These are phyloP conservation scores for Gnomoniopsis smithogilvyi DNA, from an alignment of 2,329 filamentous ascomycete species.

Conservation along the genomic window DNA sequence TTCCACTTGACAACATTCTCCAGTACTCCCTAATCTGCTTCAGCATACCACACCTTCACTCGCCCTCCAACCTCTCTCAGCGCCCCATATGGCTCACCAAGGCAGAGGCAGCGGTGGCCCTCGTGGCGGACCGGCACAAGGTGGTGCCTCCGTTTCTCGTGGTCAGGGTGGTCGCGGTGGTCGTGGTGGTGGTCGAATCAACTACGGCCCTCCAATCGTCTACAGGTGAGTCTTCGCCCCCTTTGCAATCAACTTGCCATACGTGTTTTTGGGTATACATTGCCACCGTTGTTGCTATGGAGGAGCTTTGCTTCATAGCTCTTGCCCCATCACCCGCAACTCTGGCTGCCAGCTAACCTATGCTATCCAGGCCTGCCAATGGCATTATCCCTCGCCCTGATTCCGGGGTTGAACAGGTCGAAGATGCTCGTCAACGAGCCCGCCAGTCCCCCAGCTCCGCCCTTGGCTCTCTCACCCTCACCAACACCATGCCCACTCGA, in stretches of 20 bases:
- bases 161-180: conserved; percentile 1
- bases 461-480: conserved; percentile 2
- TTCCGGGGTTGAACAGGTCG: not conserved
- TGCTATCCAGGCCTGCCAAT: not conserved
- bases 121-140: not conserved
- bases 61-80: not conserved
- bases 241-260: not conserved
- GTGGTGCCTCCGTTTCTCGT: not conserved
- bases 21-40: no score
- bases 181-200: conserved; percentile 3
- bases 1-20: no score
- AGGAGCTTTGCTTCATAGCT: not conserved
- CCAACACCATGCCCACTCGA: conserved; percentile 15
- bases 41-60: not conserved
- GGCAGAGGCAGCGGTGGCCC: no score
- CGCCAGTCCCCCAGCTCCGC: conserved; percentile 1
- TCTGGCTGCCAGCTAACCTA: not conserved
- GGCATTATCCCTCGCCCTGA: conserved; percentile 5
- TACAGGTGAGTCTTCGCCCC: conserved; percentile 7
- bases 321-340: no score
- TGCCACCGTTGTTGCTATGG: not conserved
- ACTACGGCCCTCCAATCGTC: not conserved
- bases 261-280: not conserved
- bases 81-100: not conserved
- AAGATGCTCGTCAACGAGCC: conserved; percentile 14